These are phyloP conservation scores for Hsuehochloa calcarea DNA, from an alignment of 176 grass and related monocot species.

Conservation along the genomic window DNA sequence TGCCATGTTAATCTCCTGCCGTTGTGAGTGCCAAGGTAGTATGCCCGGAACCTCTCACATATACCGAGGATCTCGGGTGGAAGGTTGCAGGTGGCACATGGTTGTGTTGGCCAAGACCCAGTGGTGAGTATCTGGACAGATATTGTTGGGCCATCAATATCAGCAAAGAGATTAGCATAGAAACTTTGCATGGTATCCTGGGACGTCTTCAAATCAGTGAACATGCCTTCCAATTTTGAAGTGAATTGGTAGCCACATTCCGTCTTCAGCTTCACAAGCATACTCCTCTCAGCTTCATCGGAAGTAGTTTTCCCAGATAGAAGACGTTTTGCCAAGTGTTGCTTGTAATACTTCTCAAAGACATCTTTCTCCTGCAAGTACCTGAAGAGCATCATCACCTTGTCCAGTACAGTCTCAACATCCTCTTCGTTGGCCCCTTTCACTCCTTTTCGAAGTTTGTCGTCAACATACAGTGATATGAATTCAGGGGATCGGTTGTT, in stretches of 20 bases:
- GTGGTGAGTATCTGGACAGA: constrained; percentile 28
- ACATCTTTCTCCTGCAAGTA: constrained; percentile 71
- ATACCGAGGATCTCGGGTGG: constrained; percentile 1
- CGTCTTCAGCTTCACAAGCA: constrained; percentile 23
- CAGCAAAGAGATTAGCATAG: background rate
- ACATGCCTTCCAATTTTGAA: constrained; percentile 25
- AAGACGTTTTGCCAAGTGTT: constrained; percentile 59
- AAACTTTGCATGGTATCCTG: background rate
- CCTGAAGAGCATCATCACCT: constrained; percentile 62
- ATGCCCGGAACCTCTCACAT: background rate
- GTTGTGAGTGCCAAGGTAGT: constrained; percentile 22
- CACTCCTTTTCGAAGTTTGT: constrained; percentile 61
- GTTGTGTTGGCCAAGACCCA: constrained; percentile 21
- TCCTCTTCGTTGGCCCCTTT: constrained; percentile 63
- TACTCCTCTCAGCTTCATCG: constrained; percentile 28
- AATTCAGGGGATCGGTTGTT: constrained; percentile 64
- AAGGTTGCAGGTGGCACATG: constrained; percentile 22
- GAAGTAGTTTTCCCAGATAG: constrained; percentile 6
- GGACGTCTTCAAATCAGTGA: constrained; percentile 18
- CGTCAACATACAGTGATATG: constrained; percentile 66
- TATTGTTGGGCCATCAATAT: background rate
- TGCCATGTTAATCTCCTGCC: constrained; percentile 24
- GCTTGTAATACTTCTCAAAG: constrained; percentile 69
- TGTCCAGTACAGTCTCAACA: constrained; percentile 52
- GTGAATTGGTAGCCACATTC: constrained; percentile 28